Conservation (phyloP, 805 yeast genomes). For the Lipomyces mesembrius region DNA sequence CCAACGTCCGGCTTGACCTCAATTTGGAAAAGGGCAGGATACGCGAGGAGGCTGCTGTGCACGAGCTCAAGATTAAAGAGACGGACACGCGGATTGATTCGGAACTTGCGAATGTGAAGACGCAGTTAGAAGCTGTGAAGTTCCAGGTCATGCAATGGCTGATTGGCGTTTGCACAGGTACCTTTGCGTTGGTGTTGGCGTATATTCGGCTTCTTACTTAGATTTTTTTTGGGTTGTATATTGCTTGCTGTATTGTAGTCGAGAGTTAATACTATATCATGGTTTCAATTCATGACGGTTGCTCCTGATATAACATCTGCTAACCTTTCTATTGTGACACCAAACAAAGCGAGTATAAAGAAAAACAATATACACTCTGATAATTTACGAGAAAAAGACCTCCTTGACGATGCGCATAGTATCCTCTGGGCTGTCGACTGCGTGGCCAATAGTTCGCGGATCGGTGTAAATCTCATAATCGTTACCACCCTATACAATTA, state of each 20-base stretch:
- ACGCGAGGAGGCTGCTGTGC: slow-evolving; percentile 89
- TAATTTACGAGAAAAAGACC: slow-evolving; percentile 52
- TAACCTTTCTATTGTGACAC: neutral
- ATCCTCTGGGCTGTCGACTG: slow-evolving; percentile 87
- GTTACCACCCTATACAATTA: slow-evolving; percentile 77
- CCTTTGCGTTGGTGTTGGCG: slow-evolving; percentile 90
- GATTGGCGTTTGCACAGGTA: slow-evolving; percentile 97
- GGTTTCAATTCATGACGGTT: neutral
- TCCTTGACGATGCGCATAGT: slow-evolving; percentile 86
- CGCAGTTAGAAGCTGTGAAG: slow-evolving; percentile 93
- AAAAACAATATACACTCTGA: slow-evolving; percentile 1
- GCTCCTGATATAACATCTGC: neutral
- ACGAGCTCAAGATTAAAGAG: slow-evolving; percentile 91
- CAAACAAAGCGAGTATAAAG: neutral
- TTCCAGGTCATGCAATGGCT: slow-evolving; percentile 98
- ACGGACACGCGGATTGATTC: slow-evolving; percentile 94
- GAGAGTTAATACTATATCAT: neutral
- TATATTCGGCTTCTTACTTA: slow-evolving; percentile 80
- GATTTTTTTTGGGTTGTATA: slow-evolving; percentile 13
- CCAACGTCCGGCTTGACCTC: slow-evolving; percentile 87
- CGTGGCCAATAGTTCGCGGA: slow-evolving; percentile 92
- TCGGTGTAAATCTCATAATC: slow-evolving; percentile 96
- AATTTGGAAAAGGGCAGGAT: slow-evolving; percentile 94
- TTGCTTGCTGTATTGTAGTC: neutral
- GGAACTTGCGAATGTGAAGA: slow-evolving; percentile 91